phyloP scores from a whole-genome alignment of 768 basidiomycete species.

The Tephrocybe sp. region DNA sequence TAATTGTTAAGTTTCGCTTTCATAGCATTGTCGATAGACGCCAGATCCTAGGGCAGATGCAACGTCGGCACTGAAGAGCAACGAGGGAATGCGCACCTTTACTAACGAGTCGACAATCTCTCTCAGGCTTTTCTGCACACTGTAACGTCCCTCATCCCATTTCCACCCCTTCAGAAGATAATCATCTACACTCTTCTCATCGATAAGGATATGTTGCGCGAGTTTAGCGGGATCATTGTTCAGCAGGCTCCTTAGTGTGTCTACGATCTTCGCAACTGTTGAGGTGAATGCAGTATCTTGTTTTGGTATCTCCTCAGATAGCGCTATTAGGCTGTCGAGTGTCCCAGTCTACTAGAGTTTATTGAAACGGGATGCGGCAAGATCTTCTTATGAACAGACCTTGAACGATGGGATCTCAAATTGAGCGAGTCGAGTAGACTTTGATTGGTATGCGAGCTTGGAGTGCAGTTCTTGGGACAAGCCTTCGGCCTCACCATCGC shows the following conservation, averaged over 20 bases:
- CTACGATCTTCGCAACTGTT: conserved; percentile 89
- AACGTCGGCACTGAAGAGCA: conserved; percentile 1
- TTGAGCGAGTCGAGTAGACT: conserved; percentile 55
- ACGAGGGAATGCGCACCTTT: conserved; percentile 53
- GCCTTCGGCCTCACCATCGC: conserved; percentile 81
- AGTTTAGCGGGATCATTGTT: conserved; percentile 83
- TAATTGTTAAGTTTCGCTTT: conserved; percentile 90
- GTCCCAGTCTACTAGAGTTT: conserved; percentile 74
- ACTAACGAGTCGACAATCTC: conserved; percentile 84
- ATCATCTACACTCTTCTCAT: conserved; percentile 75
- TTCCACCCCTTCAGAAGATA: conserved; percentile 82
- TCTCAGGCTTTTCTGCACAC: conserved; percentile 71
- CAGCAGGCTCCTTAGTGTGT: conserved; percentile 85
- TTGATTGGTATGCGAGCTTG: conserved; percentile 61
- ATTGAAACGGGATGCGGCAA: conserved; percentile 7
- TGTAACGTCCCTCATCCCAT: conserved; percentile 94
- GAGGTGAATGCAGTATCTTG: conserved; percentile 84
- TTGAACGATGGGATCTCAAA: conserved; percentile 86
- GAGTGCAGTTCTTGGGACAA: conserved; percentile 61
- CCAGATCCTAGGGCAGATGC: conserved; percentile 70
- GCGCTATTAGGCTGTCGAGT: conserved; percentile 79
- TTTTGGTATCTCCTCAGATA: conserved; percentile 93
- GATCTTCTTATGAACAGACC: conserved; percentile 42
- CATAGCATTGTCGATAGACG: conserved; percentile 90
- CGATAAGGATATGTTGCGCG: conserved; percentile 71